Conservation (phyloP, 176 grass and related monocot species). For the Carex cristatella region DNA sequence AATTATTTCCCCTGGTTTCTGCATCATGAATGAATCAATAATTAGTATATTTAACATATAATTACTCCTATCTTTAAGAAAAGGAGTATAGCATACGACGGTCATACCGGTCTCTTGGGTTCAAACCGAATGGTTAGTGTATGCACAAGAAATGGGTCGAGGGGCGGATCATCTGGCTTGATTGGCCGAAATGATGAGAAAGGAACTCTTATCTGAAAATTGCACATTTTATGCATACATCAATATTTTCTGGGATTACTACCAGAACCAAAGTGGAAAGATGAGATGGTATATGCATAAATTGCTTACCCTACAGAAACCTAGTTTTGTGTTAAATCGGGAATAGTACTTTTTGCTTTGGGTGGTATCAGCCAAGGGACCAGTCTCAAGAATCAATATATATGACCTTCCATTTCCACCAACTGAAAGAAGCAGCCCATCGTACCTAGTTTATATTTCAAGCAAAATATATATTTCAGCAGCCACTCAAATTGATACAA, state of each 20-base stretch:
- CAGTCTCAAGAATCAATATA: slow-evolving; percentile 93
- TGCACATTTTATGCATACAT: background rate
- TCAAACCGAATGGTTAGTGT: slow-evolving; percentile 97
- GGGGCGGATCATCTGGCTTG: slow-evolving; percentile 85
- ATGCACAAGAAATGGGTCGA: slow-evolving; percentile 99
- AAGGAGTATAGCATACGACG: background rate
- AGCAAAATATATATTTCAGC: slow-evolving; percentile 10
- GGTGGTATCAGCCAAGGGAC: slow-evolving; percentile 81
- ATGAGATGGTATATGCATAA: slow-evolving; percentile 3
- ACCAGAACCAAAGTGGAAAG: background rate
- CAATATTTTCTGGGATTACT: background rate
- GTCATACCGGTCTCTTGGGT: slow-evolving; percentile 82
- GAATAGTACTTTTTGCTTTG: slow-evolving; percentile 94
- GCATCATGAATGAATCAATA: slow-evolving; percentile 33
- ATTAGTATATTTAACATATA: background rate
- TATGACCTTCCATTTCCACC: slow-evolving; percentile 96
- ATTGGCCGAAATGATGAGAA: slow-evolving; percentile 96
- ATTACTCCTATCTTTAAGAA: background rate
- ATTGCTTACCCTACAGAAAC: slow-evolving; percentile 92
- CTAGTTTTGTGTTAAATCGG: slow-evolving; percentile 88
- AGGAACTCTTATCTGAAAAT: slow-evolving; percentile 77
- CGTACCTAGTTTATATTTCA: slow-evolving; percentile 50
- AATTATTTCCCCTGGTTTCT: slow-evolving; percentile 66
- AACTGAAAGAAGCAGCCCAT: slow-evolving; percentile 85
- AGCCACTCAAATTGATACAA: background rate